Percentiles rank a stretch among this genome's conserved stretches.
Evolutionary conservation across 257 asterid species (phyloP).

Genomic region (Nyctanthes arbortristis): DNA sequence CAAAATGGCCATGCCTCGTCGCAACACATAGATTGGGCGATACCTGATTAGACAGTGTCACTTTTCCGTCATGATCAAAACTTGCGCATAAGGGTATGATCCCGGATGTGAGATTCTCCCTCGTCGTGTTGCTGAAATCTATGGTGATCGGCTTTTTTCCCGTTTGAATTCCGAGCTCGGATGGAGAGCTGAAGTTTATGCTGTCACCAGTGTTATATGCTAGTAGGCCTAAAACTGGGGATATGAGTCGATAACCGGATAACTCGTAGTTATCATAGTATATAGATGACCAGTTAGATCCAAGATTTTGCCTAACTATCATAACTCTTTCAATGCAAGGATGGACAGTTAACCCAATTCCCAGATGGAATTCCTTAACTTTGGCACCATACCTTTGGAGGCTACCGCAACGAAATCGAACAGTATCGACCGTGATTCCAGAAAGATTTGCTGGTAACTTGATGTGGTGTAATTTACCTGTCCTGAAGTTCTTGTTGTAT

Average conservation of each 20-base stretch:
- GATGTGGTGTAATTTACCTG: constrained; percentile 56
- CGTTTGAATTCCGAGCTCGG: constrained; percentile 46
- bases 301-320: constrained; percentile 57
- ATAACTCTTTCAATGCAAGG: constrained; percentile 65
- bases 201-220: constrained; percentile 52
- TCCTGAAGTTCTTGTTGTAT: constrained; percentile 44
- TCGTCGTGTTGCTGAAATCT: constrained; percentile 46
- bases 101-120: constrained; percentile 32
- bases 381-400: constrained; percentile 71
- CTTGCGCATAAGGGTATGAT: constrained; percentile 67
- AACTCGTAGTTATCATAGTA: constrained; percentile 61
- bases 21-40: constrained; percentile 53
- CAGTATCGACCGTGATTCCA: constrained; percentile 51
- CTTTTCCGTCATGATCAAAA: constrained; percentile 62
- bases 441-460: constrained; percentile 66
- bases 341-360: constrained; percentile 39
- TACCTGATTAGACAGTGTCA: constrained; percentile 40
- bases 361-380: constrained; percentile 51
- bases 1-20: constrained; percentile 55
- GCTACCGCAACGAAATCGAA: constrained; percentile 79
- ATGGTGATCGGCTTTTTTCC: constrained; percentile 53
- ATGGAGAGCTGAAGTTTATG: constrained; percentile 34
- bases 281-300: constrained; percentile 66
- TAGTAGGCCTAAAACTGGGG: constrained; percentile 64
- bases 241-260: constrained; percentile 66